A percentile compares a stretch with the other conserved stretches of the same genome.
Conservation (phyloP, 169 alveolate genomes). For the Eimeria acervulina region DNA sequence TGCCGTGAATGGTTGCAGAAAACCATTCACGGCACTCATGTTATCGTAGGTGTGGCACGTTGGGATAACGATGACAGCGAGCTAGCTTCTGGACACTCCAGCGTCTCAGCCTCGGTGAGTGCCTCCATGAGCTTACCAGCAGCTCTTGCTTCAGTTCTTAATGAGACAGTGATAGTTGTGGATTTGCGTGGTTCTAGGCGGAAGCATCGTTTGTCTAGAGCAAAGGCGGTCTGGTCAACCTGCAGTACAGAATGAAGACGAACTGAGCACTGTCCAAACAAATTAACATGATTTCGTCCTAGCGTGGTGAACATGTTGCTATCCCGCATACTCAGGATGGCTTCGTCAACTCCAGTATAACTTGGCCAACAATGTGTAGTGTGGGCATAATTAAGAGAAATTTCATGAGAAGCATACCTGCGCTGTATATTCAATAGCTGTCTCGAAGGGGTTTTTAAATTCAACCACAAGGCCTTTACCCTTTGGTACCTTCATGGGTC, state of each 20-base stretch:
- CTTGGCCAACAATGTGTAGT: neutral
- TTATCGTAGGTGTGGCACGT: neutral
- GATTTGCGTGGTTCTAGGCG: slow-evolving; percentile 74
- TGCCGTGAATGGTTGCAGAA: no score
- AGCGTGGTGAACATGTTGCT: neutral
- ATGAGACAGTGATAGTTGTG: slow-evolving; percentile 51
- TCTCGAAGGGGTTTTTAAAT: slow-evolving; percentile 76
- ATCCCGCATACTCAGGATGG: neutral
- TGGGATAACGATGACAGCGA: neutral
- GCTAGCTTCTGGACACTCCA: neutral
- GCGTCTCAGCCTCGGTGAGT: neutral
- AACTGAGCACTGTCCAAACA: neutral
- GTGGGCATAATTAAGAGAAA: neutral
- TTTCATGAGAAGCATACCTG: slow-evolving; percentile 34
- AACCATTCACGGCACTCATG: neutral
- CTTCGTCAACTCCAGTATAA: neutral
- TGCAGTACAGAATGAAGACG: neutral
- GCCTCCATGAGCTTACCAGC: slow-evolving; percentile 39
- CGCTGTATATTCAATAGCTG: slow-evolving; percentile 68
- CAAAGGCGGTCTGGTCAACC: slow-evolving; percentile 79
- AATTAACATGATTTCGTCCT: neutral
- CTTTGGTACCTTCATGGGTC: slow-evolving; percentile 83
- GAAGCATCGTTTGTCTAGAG: slow-evolving; percentile 53
- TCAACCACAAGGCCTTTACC: slow-evolving; percentile 78
- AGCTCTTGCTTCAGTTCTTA: slow-evolving; percentile 62